phyloP scores from a whole-genome alignment of 2,329 filamentous ascomycete species.

The Aspergillus arachidicola region DNA sequence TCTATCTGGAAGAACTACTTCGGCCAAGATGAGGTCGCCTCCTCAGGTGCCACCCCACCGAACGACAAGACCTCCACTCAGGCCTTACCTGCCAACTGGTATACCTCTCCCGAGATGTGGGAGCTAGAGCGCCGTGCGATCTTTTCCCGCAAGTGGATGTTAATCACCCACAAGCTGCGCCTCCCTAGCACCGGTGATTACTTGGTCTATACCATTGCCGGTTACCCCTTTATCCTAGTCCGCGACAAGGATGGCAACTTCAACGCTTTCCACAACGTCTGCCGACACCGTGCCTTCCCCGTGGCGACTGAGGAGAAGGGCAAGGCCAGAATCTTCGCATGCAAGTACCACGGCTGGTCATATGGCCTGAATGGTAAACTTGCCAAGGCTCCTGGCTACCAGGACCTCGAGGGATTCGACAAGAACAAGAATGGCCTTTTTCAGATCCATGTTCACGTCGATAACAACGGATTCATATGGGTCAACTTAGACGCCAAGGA shows the following conservation, averaged over 20 bases:
- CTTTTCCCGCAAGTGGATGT: constrained; percentile 57
- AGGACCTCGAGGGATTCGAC: constrained; percentile 59
- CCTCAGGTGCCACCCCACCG: constrained; percentile 5
- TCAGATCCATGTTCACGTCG: constrained; percentile 57
- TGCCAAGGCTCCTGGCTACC: constrained; percentile 60
- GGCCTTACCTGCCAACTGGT: constrained; percentile 57
- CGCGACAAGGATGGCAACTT: constrained; percentile 55
- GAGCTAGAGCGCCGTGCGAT: constrained; percentile 60
- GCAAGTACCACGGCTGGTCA: constrained; percentile 64
- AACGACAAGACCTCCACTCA: constrained; percentile 14
- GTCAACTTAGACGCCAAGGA: constrained; percentile 57
- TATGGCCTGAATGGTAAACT: constrained; percentile 61
- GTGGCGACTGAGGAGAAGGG: constrained; percentile 55
- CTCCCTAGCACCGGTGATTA: constrained; percentile 59
- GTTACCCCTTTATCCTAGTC: constrained; percentile 58
- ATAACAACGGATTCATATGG: constrained; percentile 60
- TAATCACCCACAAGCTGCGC: constrained; percentile 46
- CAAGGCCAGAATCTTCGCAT: constrained; percentile 55
- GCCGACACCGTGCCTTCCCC: constrained; percentile 61
- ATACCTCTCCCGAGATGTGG: constrained; percentile 49
- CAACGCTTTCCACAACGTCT: constrained; percentile 64
- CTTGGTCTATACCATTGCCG: constrained; percentile 58
- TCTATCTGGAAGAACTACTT: constrained; percentile 38
- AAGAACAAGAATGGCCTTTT: constrained; percentile 58
- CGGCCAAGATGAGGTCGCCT: constrained; percentile 33